Evolutionary conservation across 805 yeast genomes (phyloP).

Genomic region (Saccharomycopsis capsularis): DNA sequence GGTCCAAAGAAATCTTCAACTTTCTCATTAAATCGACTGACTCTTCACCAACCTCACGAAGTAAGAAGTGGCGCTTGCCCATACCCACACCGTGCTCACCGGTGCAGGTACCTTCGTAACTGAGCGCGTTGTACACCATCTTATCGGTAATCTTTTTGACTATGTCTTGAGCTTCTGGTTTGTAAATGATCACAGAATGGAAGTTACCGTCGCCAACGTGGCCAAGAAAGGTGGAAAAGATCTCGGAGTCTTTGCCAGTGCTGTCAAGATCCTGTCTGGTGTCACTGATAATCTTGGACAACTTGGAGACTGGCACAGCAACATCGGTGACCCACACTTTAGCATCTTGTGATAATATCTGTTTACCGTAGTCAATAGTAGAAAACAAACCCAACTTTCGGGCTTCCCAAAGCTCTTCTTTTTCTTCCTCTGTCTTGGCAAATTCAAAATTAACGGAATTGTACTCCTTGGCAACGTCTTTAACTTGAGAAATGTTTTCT

Average conservation of each 20-base stretch:
- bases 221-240: slow-evolving; percentile 54
- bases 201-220: slow-evolving; percentile 85
- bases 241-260: slow-evolving; percentile 36
- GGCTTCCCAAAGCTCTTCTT: slow-evolving; percentile 66
- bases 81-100: slow-evolving; percentile 87
- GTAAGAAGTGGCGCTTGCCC: slow-evolving; percentile 59
- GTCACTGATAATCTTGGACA: slow-evolving; percentile 55
- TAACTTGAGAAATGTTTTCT: slow-evolving; percentile 36
- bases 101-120: slow-evolving; percentile 73
- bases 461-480: slow-evolving; percentile 45
- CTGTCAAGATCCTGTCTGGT: slow-evolving; percentile 48
- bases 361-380: slow-evolving; percentile 57
- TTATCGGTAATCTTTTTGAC: slow-evolving; percentile 47
- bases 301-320: slow-evolving; percentile 68
- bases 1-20: slow-evolving; percentile 66
- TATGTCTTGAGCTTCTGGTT: slow-evolving; percentile 39
- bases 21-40: slow-evolving; percentile 69
- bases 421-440: slow-evolving; percentile 57
- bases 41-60: slow-evolving; percentile 58
- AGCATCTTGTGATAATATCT: slow-evolving; percentile 38
- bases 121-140: slow-evolving; percentile 61
- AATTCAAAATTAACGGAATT: slow-evolving; percentile 53
- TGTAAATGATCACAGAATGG: slow-evolving; percentile 59
- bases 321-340: slow-evolving; percentile 73
- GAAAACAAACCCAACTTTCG: slow-evolving; percentile 66